These are phyloP conservation scores for Leishmania braziliensis DNA, from an alignment of 208 protist genomes.

Conservation along the genomic window DNA sequence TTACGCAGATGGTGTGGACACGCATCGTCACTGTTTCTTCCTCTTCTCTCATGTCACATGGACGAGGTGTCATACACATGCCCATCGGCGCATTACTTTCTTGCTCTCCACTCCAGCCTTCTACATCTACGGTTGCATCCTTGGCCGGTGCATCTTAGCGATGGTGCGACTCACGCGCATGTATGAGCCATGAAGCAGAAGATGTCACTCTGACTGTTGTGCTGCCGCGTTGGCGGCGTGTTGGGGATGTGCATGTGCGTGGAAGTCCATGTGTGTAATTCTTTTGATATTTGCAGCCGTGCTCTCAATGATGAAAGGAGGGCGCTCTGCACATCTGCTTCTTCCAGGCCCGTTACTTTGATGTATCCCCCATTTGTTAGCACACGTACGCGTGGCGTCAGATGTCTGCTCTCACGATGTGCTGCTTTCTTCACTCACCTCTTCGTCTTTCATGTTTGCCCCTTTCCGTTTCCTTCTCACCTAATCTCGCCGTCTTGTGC, in stretches of 20 bases:
- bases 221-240: background rate
- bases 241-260: background rate
- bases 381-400: background rate
- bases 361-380: background rate
- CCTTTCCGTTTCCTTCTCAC: background rate
- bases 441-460: background rate
- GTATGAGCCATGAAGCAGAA: background rate
- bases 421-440: background rate
- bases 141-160: background rate
- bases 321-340: background rate
- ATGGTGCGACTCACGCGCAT: background rate
- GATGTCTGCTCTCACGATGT: background rate
- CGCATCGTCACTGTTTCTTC: background rate
- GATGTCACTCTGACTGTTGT: background rate
- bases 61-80: too few species aligned
- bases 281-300: too few species aligned
- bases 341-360: background rate
- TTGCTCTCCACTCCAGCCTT: background rate
- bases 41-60: background rate
- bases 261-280: background rate
- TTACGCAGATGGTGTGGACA: background rate
- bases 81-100: background rate
- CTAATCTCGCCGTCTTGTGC: background rate
- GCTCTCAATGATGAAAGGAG: background rate
- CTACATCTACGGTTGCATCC: background rate